Conservation (phyloP, 306 rosid species). For the Corylus heterophylla region DNA sequence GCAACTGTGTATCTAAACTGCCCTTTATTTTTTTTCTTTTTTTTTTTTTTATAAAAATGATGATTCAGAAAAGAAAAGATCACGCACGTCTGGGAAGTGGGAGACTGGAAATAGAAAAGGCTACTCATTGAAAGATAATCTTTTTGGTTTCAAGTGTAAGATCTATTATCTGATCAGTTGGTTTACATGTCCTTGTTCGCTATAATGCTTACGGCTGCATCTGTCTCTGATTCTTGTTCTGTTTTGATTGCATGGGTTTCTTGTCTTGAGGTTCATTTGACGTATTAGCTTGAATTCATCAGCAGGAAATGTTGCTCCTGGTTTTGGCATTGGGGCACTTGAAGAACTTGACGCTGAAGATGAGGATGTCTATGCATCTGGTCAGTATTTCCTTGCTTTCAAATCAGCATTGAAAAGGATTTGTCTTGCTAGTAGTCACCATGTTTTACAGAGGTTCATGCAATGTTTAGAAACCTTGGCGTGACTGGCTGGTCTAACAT, state of each 20-base stretch:
- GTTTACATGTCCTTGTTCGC: slow-evolving; percentile 22
- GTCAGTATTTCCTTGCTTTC: slow-evolving; percentile 51
- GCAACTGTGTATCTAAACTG: slow-evolving; percentile 3
- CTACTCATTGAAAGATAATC: slow-evolving; percentile 50
- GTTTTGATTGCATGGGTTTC: slow-evolving; percentile 23
- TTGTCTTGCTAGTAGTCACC: neutral
- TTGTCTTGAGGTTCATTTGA: slow-evolving; percentile 35
- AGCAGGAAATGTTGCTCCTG: slow-evolving; percentile 94
- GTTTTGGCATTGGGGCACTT: slow-evolving; percentile 99
- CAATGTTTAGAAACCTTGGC: slow-evolving; percentile 17
- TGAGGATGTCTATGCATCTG: slow-evolving; percentile 85
- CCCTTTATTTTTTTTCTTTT: neutral
- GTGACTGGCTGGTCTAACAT: neutral
- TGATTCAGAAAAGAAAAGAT: slow-evolving; percentile 68
- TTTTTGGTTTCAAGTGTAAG: slow-evolving; percentile 88
- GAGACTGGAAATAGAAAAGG: slow-evolving; percentile 48
- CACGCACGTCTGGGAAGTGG: slow-evolving; percentile 50
- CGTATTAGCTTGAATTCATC: slow-evolving; percentile 43
- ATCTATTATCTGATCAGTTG: slow-evolving; percentile 29
- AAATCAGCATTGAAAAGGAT: slow-evolving; percentile 9
- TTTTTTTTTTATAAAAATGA: neutral
- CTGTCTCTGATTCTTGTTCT: slow-evolving; percentile 9
- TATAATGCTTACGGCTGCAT: neutral
- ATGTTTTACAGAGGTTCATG: slow-evolving; percentile 15
- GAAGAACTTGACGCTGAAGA: slow-evolving; percentile 93